These are phyloP conservation scores for Aspergillus ochraceus DNA, from an alignment of 2,329 filamentous ascomycete genomes.

Conservation along the genomic window DNA sequence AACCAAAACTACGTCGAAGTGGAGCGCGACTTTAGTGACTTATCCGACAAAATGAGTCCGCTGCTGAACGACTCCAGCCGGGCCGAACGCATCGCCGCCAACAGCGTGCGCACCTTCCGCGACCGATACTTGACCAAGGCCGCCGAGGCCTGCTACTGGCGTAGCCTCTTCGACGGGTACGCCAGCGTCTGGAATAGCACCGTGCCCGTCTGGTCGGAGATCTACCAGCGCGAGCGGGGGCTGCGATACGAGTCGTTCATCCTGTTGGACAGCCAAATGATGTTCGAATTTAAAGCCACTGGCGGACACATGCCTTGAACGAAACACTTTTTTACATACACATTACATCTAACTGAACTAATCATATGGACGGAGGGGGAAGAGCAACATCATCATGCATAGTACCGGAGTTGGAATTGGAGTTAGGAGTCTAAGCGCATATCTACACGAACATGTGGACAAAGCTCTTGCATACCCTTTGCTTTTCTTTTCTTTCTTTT, in stretches of 20 bases:
- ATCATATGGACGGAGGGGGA: too few species aligned
- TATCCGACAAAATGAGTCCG: conserved; percentile 38
- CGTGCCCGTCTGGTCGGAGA: conserved; percentile 7
- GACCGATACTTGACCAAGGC: conserved; percentile 52
- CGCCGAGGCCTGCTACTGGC: conserved; percentile 54
- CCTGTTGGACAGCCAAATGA: conserved; percentile 25
- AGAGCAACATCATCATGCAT: not conserved
- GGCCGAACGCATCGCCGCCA: conserved; percentile 48
- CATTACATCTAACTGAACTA: not conserved
- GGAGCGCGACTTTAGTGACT: conserved; percentile 55
- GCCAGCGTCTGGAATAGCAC: conserved; percentile 24
- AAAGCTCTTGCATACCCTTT: not conserved
- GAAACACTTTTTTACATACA: too few species aligned
- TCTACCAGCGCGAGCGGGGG: conserved; percentile 14
- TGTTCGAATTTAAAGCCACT: conserved; percentile 21
- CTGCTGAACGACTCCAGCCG: conserved; percentile 36
- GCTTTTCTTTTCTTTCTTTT: not conserved
- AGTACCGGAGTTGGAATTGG: conserved; percentile 6
- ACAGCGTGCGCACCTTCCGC: conserved; percentile 46
- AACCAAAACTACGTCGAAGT: conserved; percentile 51
- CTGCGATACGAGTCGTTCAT: conserved; percentile 33
- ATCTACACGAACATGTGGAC: not conserved
- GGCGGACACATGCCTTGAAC: not conserved
- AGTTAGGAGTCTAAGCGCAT: not conserved
- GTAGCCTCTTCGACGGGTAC: conserved; percentile 39